These are phyloP conservation scores for Diaporthe vaccinii DNA, from an alignment of 2,329 filamentous ascomycete genomes.

Conservation along the genomic window DNA sequence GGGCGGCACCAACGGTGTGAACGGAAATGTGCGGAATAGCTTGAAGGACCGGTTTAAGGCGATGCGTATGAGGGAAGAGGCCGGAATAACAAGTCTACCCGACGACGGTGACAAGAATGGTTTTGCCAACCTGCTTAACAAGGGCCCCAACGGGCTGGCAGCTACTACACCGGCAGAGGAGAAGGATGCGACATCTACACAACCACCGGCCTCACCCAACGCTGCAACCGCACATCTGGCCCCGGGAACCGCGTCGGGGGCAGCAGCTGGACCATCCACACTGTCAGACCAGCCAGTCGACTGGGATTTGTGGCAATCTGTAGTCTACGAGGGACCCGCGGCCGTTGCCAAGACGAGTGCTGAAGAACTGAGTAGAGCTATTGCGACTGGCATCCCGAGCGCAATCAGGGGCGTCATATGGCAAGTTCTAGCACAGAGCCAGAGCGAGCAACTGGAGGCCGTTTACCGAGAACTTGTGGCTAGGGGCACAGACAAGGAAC, in stretches of 20 bases:
- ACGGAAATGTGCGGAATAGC: conserved; percentile 68
- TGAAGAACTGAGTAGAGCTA: conserved; percentile 90
- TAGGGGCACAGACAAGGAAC: conserved; percentile 86
- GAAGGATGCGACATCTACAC: conserved; percentile 47
- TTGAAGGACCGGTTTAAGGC: conserved; percentile 85
- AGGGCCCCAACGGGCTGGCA: conserved; percentile 38
- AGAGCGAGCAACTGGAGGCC: conserved; percentile 88
- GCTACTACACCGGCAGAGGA: conserved; percentile 42
- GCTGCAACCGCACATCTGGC: conserved; percentile 79
- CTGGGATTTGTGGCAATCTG: conserved; percentile 97
- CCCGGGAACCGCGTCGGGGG: conserved; percentile 87
- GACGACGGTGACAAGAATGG: conserved; percentile 62
- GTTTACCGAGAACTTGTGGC: conserved; percentile 87
- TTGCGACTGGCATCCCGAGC: conserved; percentile 92
- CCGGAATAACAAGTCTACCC: conserved; percentile 64
- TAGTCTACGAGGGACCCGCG: conserved; percentile 93
- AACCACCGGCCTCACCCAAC: conserved; percentile 60
- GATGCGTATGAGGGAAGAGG: conserved; percentile 81
- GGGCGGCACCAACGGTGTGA: conserved; percentile 58
- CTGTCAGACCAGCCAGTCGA: conserved; percentile 84
- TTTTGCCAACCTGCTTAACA: conserved; percentile 46
- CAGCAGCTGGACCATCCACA: conserved; percentile 80
- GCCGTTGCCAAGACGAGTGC: conserved; percentile 89
- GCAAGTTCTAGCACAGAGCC: conserved; percentile 97
- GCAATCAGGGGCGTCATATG: conserved; percentile 98